Percentiles rank a stretch among this genome's conserved stretches.
Evolutionary conservation across 139 green algal species (phyloP).

Genomic region (Chlamydomonas sp.): DNA sequence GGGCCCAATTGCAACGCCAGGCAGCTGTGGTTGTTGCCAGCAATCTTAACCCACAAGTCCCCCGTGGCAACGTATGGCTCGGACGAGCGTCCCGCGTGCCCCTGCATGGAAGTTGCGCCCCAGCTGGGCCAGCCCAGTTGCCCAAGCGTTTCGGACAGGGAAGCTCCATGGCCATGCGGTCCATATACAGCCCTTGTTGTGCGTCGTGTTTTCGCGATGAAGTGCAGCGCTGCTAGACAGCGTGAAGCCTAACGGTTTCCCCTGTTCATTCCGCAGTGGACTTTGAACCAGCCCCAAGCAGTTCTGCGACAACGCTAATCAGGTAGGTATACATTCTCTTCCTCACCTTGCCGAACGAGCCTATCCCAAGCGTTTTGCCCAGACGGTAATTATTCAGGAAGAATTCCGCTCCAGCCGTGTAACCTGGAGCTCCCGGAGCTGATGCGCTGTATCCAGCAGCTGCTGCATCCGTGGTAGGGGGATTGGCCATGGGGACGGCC

Average conservation of each 20-base stretch:
- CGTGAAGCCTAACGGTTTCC: neutral
- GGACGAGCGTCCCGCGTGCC: too few relatives aligned
- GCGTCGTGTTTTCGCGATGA: too few relatives aligned
- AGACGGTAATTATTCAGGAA: slow-evolving; percentile 97
- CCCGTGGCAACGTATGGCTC: too few relatives aligned
- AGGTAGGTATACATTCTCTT: neutral
- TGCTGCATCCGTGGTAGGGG: slow-evolving; percentile 2
- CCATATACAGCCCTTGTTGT: neutral
- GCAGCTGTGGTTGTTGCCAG: too few relatives aligned
- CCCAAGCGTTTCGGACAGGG: neutral
- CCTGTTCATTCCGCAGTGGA: neutral
- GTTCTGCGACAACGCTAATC: neutral
- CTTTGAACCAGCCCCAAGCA: neutral
- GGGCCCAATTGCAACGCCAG: too few relatives aligned
- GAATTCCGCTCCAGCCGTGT: slow-evolving; percentile 74
- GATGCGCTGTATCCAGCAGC: slow-evolving; percentile 32
- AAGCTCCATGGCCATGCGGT: neutral
- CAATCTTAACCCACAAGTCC: too few relatives aligned
- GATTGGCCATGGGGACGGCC: neutral
- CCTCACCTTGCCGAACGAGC: slow-evolving; percentile 94
- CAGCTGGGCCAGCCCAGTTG: too few relatives aligned
- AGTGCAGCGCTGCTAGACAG: too few relatives aligned
- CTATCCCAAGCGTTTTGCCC: slow-evolving; percentile 98
- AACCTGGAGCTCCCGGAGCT: slow-evolving; percentile 20
- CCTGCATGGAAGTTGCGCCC: too few relatives aligned